Evolutionary conservation across 2,329 filamentous ascomycete genomes (phyloP).

Genomic region (Aspergillus ibericus): DNA sequence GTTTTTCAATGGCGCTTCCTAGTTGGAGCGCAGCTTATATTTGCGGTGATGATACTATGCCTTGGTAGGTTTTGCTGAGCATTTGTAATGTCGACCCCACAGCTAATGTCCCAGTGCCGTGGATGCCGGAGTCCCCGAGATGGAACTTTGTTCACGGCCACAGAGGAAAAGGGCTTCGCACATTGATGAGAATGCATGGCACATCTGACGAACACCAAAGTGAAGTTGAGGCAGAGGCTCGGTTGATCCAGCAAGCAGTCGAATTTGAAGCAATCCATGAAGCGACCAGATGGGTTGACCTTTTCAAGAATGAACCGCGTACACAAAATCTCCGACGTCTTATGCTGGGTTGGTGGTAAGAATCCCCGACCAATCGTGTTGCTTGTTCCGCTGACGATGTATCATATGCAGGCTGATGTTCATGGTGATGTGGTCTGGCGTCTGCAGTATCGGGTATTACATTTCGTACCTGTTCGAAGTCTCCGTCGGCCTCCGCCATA

Average conservation of each 20-base stretch:
- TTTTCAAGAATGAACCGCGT: background rate
- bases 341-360: background rate
- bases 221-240: background rate
- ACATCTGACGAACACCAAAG: background rate
- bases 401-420: constrained; percentile 12
- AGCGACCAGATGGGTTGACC: background rate
- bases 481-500: background rate
- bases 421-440: constrained; percentile 27
- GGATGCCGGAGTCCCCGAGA: constrained; percentile 53
- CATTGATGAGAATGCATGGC: background rate
- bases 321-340: background rate
- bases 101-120: constrained; percentile 14
- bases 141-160: constrained; percentile 53
- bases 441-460: constrained; percentile 16
- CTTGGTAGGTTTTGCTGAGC: background rate
- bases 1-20: constrained; percentile 31
- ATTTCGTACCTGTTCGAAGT: constrained; percentile 6
- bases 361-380: background rate
- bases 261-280: background rate
- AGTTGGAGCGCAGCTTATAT: constrained; percentile 16
- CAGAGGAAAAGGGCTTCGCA: constrained; percentile 42
- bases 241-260: background rate
- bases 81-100: constrained; percentile 27
- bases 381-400: background rate
- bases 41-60: background rate